These are phyloP conservation scores for Chlamydomonas asymmetrica DNA, from an alignment of 139 green algal genomes.

Conservation along the genomic window DNA sequence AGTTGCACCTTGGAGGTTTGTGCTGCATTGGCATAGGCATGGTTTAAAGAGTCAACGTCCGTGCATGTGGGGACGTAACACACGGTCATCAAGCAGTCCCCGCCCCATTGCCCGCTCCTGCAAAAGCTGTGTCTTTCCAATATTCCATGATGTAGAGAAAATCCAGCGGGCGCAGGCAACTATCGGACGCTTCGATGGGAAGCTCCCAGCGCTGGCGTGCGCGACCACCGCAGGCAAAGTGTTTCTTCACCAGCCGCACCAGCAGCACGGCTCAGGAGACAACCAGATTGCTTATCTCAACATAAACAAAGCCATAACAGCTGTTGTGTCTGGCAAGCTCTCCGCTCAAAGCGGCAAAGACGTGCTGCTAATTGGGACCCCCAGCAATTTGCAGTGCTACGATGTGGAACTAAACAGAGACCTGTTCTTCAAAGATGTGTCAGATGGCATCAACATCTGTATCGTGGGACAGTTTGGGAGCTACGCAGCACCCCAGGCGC, in stretches of 20 bases:
- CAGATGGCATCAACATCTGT: conserved; percentile 57
- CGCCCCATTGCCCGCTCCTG: not conserved
- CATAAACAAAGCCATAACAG: conserved; percentile 74
- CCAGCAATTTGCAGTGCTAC: conserved; percentile 61
- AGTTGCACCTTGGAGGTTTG: conserved; percentile 31
- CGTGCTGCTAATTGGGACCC: conserved; percentile 63
- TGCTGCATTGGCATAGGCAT: not conserved
- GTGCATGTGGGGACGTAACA: no score
- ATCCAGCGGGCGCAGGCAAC: conserved; percentile 49
- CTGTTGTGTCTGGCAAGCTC: conserved; percentile 48
- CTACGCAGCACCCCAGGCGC: conserved; percentile 34
- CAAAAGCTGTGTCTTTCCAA: not conserved
- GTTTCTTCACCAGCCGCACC: conserved; percentile 72
- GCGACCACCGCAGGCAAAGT: conserved; percentile 71
- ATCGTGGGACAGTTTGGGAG: conserved; percentile 42
- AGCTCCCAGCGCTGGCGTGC: conserved; percentile 47
- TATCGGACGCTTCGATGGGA: conserved; percentile 65
- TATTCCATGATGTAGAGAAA: conserved; percentile 38
- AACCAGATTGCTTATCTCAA: conserved; percentile 65
- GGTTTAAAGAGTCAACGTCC: no score
- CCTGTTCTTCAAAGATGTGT: conserved; percentile 76
- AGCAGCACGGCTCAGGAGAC: conserved; percentile 27
- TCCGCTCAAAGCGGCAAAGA: conserved; percentile 32
- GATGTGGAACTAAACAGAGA: conserved; percentile 66
- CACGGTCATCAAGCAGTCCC: not conserved